Evolutionary conservation across 176 grass and related monocot species (phyloP).

Genomic region (Neostapfia colusana): DNA sequence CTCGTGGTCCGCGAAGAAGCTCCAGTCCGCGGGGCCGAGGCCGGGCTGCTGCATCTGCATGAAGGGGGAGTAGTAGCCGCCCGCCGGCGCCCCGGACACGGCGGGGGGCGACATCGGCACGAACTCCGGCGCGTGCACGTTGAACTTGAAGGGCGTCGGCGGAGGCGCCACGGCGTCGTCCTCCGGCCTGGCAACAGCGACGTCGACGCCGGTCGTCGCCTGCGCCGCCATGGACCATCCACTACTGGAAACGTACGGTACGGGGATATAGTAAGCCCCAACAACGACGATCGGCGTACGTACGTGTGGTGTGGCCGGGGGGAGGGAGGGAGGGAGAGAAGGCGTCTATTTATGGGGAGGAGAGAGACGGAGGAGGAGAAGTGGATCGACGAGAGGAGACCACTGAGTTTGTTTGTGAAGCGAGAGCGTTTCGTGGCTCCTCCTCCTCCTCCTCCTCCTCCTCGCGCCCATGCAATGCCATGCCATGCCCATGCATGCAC

Average conservation of each 20-base stretch:
- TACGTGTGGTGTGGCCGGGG: no score
- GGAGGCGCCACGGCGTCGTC: neutral
- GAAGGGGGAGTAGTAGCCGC: slow-evolving; percentile 61
- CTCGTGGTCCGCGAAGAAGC: slow-evolving; percentile 64
- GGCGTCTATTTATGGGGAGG: neutral
- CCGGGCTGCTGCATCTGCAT: slow-evolving; percentile 45
- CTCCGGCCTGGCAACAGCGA: neutral
- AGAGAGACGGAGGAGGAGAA: no score
- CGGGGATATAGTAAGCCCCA: no score
- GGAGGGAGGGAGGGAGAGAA: neutral
- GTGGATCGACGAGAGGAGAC: neutral
- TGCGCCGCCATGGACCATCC: slow-evolving; percentile 19
- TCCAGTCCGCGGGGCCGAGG: slow-evolving; percentile 50
- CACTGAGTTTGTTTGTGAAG: slow-evolving; percentile 32
- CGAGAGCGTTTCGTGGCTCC: slow-evolving; percentile 45
- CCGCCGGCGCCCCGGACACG: slow-evolving; percentile 29
- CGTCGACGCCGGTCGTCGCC: slow-evolving; percentile 36
- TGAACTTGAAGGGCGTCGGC: slow-evolving; percentile 50
- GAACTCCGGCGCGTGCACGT: slow-evolving; percentile 73
- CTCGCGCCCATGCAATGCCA: slow-evolving; percentile 25
- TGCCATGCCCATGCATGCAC: slow-evolving; percentile 12
- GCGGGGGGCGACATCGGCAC: slow-evolving; percentile 53
- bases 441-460: slow-evolving; percentile 33
- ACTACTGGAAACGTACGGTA: no score
- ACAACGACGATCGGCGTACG: no score